phyloP scores from a whole-genome alignment of 179 eudicot species.

The Patellifolia procumbens region DNA sequence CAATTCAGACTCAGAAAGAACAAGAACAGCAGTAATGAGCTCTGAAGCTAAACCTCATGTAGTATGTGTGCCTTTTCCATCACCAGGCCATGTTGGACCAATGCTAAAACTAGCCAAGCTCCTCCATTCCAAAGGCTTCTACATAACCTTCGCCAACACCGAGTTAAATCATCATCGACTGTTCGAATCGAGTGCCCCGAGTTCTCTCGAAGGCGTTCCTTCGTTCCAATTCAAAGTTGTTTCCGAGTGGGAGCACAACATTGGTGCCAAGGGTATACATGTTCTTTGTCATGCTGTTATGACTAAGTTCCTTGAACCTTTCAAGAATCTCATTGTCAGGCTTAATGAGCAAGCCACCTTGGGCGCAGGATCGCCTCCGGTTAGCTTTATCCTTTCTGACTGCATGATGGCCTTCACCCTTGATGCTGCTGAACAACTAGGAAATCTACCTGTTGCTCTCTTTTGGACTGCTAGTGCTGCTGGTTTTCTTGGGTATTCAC shows the following conservation, averaged over 20 bases:
- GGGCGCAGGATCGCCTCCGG: slow-evolving; percentile 21
- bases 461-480: slow-evolving; percentile 28
- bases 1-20: too few relatives aligned
- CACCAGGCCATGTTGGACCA: slow-evolving; percentile 40
- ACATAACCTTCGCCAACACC: slow-evolving; percentile 43
- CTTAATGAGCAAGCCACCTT: slow-evolving; percentile 21
- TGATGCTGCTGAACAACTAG: slow-evolving; percentile 17
- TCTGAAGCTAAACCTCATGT: slow-evolving; percentile 23
- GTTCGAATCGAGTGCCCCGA: slow-evolving; percentile 23
- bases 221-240: slow-evolving; percentile 38
- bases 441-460: slow-evolving; percentile 13
- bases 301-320: slow-evolving; percentile 33
- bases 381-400: slow-evolving; percentile 27
- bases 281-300: slow-evolving; percentile 33
- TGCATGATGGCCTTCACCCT: slow-evolving; percentile 25
- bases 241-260: slow-evolving; percentile 44
- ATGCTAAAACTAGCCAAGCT: slow-evolving; percentile 39
- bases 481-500: slow-evolving; percentile 27
- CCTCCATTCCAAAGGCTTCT: slow-evolving; percentile 41
- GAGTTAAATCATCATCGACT: slow-evolving; percentile 36
- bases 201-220: slow-evolving; percentile 26
- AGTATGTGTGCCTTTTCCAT: slow-evolving; percentile 34
- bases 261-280: slow-evolving; percentile 37
- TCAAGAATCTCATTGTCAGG: slow-evolving; percentile 33
- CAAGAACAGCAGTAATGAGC: too few relatives aligned